These are phyloP conservation scores for Macrocystidia cucumis DNA, from an alignment of 1,284 basidiomycete species.

Conservation along the genomic window DNA sequence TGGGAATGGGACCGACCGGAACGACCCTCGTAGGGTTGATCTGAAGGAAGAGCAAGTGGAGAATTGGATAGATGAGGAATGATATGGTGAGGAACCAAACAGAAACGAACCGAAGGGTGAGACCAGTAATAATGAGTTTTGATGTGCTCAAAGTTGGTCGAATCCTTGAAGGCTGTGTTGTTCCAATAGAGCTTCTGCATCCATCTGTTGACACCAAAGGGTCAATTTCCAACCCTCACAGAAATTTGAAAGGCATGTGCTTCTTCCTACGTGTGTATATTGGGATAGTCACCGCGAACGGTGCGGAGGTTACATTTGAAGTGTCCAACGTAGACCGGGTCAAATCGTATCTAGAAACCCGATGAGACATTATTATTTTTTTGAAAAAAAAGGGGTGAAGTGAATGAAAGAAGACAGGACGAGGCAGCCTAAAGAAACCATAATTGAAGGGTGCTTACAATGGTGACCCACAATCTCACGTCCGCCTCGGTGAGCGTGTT, in stretches of 20 bases:
- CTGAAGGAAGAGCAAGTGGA: slow-evolving; percentile 22
- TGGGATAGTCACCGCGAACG: slow-evolving; percentile 76
- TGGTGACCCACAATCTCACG: slow-evolving; percentile 85
- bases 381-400: no score
- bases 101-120: slow-evolving; percentile 36
- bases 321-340: slow-evolving; percentile 85
- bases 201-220: slow-evolving; percentile 46
- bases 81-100: slow-evolving; percentile 12
- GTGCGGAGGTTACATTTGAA: slow-evolving; percentile 92
- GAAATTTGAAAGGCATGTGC: slow-evolving; percentile 26
- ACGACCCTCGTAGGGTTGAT: slow-evolving; percentile 73
- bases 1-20: slow-evolving; percentile 64
- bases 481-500: slow-evolving; percentile 87
- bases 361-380: no score
- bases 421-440: no score
- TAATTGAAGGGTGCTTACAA: slow-evolving; percentile 41
- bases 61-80: slow-evolving; percentile 4
- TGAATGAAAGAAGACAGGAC: no score
- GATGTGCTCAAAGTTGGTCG: slow-evolving; percentile 86
- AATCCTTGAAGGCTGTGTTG: slow-evolving; percentile 79
- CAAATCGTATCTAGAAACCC: slow-evolving; percentile 41
- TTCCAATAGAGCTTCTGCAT: slow-evolving; percentile 91
- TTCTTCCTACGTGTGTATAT: slow-evolving; percentile 69
- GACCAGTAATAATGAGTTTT: slow-evolving; percentile 84
- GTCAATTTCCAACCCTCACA: no score